Evolutionary conservation across 441 rosid genomes (phyloP), one percentile per base, ranked within the genome.

Genomic region (Jatropha podagrica): DNA sequence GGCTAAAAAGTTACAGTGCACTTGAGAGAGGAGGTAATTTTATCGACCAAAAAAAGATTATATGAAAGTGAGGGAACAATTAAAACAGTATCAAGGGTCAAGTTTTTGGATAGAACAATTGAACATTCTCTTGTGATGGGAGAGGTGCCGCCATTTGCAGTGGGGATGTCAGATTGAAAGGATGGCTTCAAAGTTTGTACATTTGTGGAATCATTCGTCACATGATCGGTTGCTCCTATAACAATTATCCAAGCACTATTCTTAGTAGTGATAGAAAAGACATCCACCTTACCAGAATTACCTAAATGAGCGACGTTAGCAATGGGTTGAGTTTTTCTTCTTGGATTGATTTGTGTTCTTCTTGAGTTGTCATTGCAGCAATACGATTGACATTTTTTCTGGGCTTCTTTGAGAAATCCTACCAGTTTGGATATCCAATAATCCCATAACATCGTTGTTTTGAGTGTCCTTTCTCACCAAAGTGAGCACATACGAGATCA

Each of bases 361-460:
- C 13, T 4, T 6, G 18, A 7, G 32, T 4, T 13, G 44, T 23
- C 41, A 26, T 41, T 14, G 48, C 23, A 0, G 69, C 59, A 12
- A 66, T 80, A 2, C 61, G 18, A 0, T 2, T 15, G 60, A 66
- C 20, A 4, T 74, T 65, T 40, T 68, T 78, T 26, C 59, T 1
- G 37, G 69, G 60, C 1, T 65, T 17, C 18, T 65, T 41, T 8
- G 13, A 65, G 8, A 65, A 41, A 18, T 65, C 52, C 51, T 52
- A 65, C 52, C 51, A 65, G 0, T 65, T 52, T 1, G 51, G 69
- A 65, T 65, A 65, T 2, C 74, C 66, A 68, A 78, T 54, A 10
- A 79, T 65, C 3, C 74, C 62, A 18, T 52, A 79, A 18, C 62
- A 55, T 2, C n/a, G 1, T 9, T 75, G 41, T 49, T 75, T 60